A percentile compares a stretch with the other conserved stretches of the same genome.
Evolutionary conservation across 2,329 filamentous ascomycete species (phyloP).

Genomic region (Xylariaceae sp.): DNA sequence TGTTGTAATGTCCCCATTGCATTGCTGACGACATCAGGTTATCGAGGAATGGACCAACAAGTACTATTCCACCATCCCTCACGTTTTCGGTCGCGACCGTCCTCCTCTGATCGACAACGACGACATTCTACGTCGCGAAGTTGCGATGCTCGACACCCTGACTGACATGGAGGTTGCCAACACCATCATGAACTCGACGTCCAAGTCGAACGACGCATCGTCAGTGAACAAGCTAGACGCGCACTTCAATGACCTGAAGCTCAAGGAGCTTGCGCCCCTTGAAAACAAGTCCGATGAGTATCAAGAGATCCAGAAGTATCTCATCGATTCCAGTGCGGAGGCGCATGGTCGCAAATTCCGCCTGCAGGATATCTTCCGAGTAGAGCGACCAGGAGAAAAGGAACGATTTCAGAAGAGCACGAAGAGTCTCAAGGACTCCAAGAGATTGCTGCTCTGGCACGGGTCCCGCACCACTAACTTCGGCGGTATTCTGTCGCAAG

Average conservation of each 20-base stretch:
- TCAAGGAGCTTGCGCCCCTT: conserved; percentile 70
- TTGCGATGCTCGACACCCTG: conserved; percentile 72
- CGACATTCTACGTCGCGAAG: conserved; percentile 62
- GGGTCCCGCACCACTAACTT: conserved; percentile 77
- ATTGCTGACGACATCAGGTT: conserved; percentile 27
- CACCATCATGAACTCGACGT: conserved; percentile 66
- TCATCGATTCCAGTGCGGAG: conserved; percentile 58
- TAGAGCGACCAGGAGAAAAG: conserved; percentile 67
- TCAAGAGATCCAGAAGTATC: conserved; percentile 58
- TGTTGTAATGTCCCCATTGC: too few relatives aligned
- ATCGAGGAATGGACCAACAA: conserved; percentile 65
- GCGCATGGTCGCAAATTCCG: conserved; percentile 59
- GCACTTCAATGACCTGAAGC: conserved; percentile 63
- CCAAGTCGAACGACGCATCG: conserved; percentile 37
- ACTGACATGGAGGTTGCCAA: conserved; percentile 79
- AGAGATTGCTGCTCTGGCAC: conserved; percentile 78
- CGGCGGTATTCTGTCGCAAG: conserved; percentile 78
- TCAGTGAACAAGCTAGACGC: conserved; percentile 62
- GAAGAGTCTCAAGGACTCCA: conserved; percentile 41
- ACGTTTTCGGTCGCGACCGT: conserved; percentile 69
- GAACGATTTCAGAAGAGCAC: conserved; percentile 61
- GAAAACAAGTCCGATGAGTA: conserved; percentile 58
- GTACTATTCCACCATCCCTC: conserved; percentile 77
- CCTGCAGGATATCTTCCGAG: conserved; percentile 73
- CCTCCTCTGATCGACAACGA: conserved; percentile 62